A percentile compares a stretch with the other conserved stretches of the same genome.
Conservation (phyloP, 495 filamentous ascomycete species). For the Penicillium bovifimosum region DNA sequence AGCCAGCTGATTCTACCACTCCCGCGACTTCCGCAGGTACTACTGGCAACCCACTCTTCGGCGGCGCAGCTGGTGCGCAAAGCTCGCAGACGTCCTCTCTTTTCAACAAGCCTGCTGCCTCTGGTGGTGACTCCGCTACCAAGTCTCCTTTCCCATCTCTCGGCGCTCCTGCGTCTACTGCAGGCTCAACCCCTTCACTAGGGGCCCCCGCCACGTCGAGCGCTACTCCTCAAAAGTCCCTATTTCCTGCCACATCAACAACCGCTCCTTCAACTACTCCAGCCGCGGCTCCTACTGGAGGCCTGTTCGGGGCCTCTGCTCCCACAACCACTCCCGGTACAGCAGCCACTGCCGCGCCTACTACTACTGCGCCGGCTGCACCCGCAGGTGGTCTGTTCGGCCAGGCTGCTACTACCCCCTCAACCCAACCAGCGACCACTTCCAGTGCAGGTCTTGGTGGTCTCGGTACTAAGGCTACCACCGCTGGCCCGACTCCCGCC, state of each 20-base stretch:
- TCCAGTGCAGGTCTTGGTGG: slow-evolving; percentile 9
- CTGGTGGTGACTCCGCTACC: slow-evolving; percentile 24
- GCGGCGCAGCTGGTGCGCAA: slow-evolving; percentile 11
- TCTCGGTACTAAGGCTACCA: slow-evolving; percentile 12
- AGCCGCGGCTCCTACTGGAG: slow-evolving; percentile 32
- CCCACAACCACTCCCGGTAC: slow-evolving; percentile 26
- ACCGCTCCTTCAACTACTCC: slow-evolving; percentile 35
- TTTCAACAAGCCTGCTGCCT: slow-evolving; percentile 34
- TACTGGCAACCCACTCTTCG: slow-evolving; percentile 28
- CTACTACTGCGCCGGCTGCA: slow-evolving; percentile 19
- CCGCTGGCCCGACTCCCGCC: slow-evolving; percentile 13
- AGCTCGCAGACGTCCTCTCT: slow-evolving; percentile 24
- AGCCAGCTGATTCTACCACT: slow-evolving; percentile 38
- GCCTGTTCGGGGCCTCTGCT: slow-evolving; percentile 38
- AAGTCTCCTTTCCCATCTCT: slow-evolving; percentile 31
- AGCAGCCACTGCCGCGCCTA: slow-evolving; percentile 21
- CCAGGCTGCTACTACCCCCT: slow-evolving; percentile 22
- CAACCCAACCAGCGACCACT: slow-evolving; percentile 23
- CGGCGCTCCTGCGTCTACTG: slow-evolving; percentile 17
- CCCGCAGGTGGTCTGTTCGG: slow-evolving; percentile 25
- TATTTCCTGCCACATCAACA: slow-evolving; percentile 35
- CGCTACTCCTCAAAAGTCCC: slow-evolving; percentile 36
- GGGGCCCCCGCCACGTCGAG: slow-evolving; percentile 30
- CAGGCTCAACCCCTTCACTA: slow-evolving; percentile 20
- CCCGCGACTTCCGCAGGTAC: slow-evolving; percentile 26